A percentile compares a stretch with the other conserved stretches of the same genome.
phyloP scores from a whole-genome alignment of 768 basidiomycete genomes.

The Suillus placidus region DNA sequence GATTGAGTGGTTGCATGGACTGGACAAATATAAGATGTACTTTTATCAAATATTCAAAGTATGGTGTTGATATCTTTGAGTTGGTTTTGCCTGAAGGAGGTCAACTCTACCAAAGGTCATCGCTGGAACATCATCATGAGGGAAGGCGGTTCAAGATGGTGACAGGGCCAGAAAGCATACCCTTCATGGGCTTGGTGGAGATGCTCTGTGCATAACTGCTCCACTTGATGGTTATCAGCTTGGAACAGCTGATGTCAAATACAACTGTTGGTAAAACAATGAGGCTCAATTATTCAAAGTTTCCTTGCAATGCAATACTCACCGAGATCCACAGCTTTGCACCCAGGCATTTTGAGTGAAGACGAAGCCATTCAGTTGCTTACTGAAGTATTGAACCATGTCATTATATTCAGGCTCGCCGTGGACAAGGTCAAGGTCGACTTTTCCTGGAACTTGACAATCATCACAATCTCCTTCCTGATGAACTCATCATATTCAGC shows the following conservation, averaged over 20 bases:
- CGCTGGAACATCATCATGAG: slow-evolving; percentile 88
- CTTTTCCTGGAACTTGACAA: slow-evolving; percentile 96
- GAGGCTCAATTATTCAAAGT: slow-evolving; percentile 5
- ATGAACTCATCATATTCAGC: slow-evolving; percentile 96
- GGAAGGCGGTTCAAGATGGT: slow-evolving; percentile 99
- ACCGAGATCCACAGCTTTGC: slow-evolving; percentile 98
- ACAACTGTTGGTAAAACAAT: slow-evolving; percentile 58
- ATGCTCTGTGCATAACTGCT: slow-evolving; percentile 94
- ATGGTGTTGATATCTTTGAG: too few species aligned
- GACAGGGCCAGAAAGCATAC: slow-evolving; percentile 98
- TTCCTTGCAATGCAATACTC: slow-evolving; percentile 26
- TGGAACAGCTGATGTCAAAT: slow-evolving; percentile 92
- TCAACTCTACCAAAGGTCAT: too few species aligned
- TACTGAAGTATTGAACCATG: slow-evolving; percentile 99
- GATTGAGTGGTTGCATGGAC: too few species aligned
- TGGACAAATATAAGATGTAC: too few species aligned
- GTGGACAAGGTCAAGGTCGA: slow-evolving; percentile 97
- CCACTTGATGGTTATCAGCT: slow-evolving; percentile 96
- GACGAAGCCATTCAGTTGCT: slow-evolving; percentile 91
- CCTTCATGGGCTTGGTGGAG: slow-evolving; percentile 96
- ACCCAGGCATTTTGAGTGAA: slow-evolving; percentile 99
- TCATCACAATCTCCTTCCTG: slow-evolving; percentile 92
- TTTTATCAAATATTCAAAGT: too few species aligned
- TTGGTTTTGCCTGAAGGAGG: too few species aligned
- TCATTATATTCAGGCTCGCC: slow-evolving; percentile 99